Evolutionary conservation across 805 yeast genomes (phyloP).

Genomic region (Ogataea nonfermentans): DNA sequence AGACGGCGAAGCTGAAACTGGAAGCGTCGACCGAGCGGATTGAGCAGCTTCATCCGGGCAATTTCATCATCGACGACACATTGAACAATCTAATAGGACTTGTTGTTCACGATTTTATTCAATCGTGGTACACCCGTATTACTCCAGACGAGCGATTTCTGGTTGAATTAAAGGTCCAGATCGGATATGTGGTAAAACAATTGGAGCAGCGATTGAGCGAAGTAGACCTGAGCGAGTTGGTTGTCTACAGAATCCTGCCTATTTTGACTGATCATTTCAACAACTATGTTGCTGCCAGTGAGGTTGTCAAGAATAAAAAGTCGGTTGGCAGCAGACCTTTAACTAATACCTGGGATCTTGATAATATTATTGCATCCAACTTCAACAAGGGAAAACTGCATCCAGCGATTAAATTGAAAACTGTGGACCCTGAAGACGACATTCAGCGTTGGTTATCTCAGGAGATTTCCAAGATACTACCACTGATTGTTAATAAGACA

Average conservation of each 20-base stretch:
- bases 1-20: slow-evolving; percentile 16
- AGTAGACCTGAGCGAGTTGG: slow-evolving; percentile 53
- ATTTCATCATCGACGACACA: slow-evolving; percentile 51
- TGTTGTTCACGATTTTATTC: slow-evolving; percentile 52
- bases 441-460: slow-evolving; percentile 51
- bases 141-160: slow-evolving; percentile 40
- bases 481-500: slow-evolving; percentile 44
- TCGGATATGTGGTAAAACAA: slow-evolving; percentile 40
- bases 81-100: slow-evolving; percentile 48
- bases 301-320: slow-evolving; percentile 31
- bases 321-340: slow-evolving; percentile 18
- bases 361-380: slow-evolving; percentile 41
- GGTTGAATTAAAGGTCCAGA: slow-evolving; percentile 42
- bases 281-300: slow-evolving; percentile 45
- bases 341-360: slow-evolving; percentile 35
- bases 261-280: slow-evolving; percentile 62
- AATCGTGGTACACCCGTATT: slow-evolving; percentile 53
- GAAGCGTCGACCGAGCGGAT: slow-evolving; percentile 13
- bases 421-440: slow-evolving; percentile 36
- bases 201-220: slow-evolving; percentile 42
- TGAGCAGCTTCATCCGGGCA: slow-evolving; percentile 38
- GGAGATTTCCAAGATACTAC: slow-evolving; percentile 43
- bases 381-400: slow-evolving; percentile 58
- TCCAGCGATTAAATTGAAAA: slow-evolving; percentile 46
- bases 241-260: slow-evolving; percentile 62